Conservation (phyloP, 192 early-diverging fungal species). For the Mortierella claussenii region DNA sequence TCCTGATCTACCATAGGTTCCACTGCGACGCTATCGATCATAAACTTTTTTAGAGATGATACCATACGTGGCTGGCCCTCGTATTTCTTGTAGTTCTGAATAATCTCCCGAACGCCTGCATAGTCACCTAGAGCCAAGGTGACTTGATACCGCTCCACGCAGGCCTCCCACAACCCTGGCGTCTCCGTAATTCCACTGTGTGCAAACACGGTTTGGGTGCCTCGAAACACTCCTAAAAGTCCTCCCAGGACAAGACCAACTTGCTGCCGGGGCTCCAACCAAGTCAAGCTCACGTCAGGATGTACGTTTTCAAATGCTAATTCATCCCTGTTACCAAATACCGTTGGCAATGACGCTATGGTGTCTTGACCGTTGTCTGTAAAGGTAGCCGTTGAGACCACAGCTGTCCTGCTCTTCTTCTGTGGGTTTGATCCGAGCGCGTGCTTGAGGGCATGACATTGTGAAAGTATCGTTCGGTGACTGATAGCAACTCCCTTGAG, state of each 20-base stretch:
- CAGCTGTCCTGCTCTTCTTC: neutral
- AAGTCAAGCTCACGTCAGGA: conserved; percentile 65
- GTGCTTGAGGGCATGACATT: conserved; percentile 57
- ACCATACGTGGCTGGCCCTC: neutral
- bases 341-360: neutral
- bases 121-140: conserved; percentile 34
- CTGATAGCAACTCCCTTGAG: conserved; percentile 83
- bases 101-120: conserved; percentile 22
- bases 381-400: neutral
- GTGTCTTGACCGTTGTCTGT: neutral
- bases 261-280: conserved; percentile 86
- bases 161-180: conserved; percentile 71
- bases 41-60: conserved; percentile 49
- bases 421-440: conserved; percentile 13
- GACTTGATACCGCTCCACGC: conserved; percentile 63
- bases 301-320: neutral
- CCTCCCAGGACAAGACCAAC: conserved; percentile 75
- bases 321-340: neutral
- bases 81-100: neutral
- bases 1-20: conserved; percentile 61
- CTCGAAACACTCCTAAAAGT: conserved; percentile 73
- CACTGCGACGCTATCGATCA: conserved; percentile 69
- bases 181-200: conserved; percentile 65
- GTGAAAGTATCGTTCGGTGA: conserved; percentile 76
- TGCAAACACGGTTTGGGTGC: conserved; percentile 71